Conservation (phyloP, 2,329 filamentous ascomycete genomes). For the Cytospora chrysosperma region DNA sequence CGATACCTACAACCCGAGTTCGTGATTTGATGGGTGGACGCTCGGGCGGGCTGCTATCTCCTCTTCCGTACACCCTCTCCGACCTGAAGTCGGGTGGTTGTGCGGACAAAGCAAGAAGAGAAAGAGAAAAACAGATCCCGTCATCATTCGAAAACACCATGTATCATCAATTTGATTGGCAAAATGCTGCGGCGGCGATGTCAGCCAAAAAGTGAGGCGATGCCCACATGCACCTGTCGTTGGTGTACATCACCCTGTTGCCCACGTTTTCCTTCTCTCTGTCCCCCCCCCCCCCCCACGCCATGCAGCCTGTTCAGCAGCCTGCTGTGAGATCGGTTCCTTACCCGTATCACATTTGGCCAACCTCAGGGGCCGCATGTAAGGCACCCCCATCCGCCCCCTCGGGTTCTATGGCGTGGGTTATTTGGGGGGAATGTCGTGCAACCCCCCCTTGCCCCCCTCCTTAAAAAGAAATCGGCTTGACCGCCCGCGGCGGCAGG, state of each 20-base stretch:
- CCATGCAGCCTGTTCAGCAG: conserved; percentile 4
- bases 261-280: conserved; percentile 18
- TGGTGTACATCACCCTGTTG: conserved; percentile 5
- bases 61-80: background rate
- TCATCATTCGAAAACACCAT: conserved; percentile 11
- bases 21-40: background rate
- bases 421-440: background rate
- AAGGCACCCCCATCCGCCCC: conserved; percentile 9
- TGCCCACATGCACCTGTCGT: conserved; percentile 8
- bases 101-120: background rate
- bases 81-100: background rate
- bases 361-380: conserved; percentile 15
- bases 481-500: background rate
- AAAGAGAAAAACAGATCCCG: background rate
- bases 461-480: background rate
- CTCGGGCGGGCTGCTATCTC: background rate
- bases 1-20: conserved; percentile 3
- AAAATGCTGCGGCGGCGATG: conserved; percentile 13
- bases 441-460: background rate
- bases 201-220: conserved; percentile 16
- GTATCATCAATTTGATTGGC: background rate
- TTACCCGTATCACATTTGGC: conserved; percentile 16
- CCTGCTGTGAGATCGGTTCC: conserved; percentile 15
- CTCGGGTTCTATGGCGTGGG: conserved; percentile 9
- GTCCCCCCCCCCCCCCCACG: conserved; percentile 8